A percentile compares a stretch with the other conserved stretches of the same genome.
These are phyloP conservation scores for Trichoderma citrinoviride DNA, from an alignment of 2,329 filamentous ascomycete genomes.

Conservation along the genomic window DNA sequence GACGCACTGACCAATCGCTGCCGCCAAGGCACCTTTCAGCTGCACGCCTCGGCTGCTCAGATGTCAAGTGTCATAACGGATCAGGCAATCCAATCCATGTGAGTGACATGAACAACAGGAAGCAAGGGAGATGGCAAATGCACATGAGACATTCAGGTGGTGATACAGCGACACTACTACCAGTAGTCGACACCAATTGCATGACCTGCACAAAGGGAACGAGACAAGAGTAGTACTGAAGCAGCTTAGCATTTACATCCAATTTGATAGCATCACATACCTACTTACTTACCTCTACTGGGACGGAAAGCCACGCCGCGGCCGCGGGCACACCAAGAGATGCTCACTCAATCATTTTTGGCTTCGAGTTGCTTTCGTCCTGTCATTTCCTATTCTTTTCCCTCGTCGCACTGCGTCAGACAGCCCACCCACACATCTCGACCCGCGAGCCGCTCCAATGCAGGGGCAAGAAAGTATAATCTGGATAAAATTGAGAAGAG, in stretches of 20 bases:
- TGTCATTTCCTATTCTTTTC: neutral
- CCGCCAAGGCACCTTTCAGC: conserved; percentile 5
- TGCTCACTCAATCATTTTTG: neutral
- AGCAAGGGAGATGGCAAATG: neutral
- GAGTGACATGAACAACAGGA: neutral
- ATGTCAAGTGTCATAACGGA: neutral
- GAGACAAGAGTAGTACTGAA: too few species aligned
- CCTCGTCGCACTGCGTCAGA: neutral
- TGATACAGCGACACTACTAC: neutral
- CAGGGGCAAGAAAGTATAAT: conserved; percentile 12
- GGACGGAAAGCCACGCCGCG: neutral
- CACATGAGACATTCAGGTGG: neutral
- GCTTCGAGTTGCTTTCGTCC: neutral
- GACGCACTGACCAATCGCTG: conserved; percentile 12
- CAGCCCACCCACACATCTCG: neutral
- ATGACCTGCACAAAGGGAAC: neutral
- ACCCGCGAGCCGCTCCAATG: conserved; percentile 3
- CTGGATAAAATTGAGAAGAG: neutral
- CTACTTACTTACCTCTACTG: too few species aligned
- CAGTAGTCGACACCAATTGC: neutral
- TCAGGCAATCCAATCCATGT: neutral
- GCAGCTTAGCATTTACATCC: too few species aligned
- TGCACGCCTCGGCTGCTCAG: neutral
- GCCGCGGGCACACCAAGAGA: neutral
- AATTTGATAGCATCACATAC: too few species aligned